phyloP scores from a whole-genome alignment of 2,329 filamentous ascomycete species.

The Arthrobotrys megalospora region DNA sequence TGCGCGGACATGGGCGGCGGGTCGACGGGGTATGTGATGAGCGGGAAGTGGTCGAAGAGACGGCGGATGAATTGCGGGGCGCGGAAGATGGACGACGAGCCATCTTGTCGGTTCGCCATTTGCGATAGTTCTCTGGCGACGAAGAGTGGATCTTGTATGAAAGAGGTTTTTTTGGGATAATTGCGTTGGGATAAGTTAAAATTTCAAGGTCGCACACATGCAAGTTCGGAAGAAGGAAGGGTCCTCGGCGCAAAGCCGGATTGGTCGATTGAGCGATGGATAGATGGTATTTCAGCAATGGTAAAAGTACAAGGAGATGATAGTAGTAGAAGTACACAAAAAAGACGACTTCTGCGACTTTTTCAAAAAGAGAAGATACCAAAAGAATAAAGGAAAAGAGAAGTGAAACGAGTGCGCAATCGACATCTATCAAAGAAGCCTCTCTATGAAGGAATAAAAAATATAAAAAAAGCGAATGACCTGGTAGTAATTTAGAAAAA shows the following conservation, averaged over 20 bases:
- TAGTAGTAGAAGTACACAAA: neutral
- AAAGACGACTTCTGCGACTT: too few species aligned
- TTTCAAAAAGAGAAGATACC: too few species aligned
- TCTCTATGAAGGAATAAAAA: conserved; percentile 4
- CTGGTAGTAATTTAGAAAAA: neutral
- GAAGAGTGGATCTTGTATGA: too few species aligned
- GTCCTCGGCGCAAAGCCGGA: neutral
- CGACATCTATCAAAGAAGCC: conserved; percentile 24
- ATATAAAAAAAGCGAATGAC: conserved; percentile 14
- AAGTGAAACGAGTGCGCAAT: neutral
- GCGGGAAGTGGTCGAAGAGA: conserved; percentile 87
- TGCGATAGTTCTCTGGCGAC: neutral
- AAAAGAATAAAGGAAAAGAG: conserved; percentile 2
- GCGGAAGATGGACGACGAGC: conserved; percentile 68
- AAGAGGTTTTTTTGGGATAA: too few species aligned
- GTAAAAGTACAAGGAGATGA: conserved; percentile 22
- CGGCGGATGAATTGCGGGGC: conserved; percentile 83
- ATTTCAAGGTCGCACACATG: too few species aligned
- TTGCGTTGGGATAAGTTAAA: too few species aligned
- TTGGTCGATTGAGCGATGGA: neutral
- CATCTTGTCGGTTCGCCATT: neutral
- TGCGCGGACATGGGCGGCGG: conserved; percentile 73
- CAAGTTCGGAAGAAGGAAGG: too few species aligned
- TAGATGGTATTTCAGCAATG: neutral
- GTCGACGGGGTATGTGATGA: conserved; percentile 82